Evolutionary conservation across 192 early-diverging fungal species (phyloP), one percentile per base, ranked within the genome.

Genomic region (Umbelopsis sp.): DNA sequence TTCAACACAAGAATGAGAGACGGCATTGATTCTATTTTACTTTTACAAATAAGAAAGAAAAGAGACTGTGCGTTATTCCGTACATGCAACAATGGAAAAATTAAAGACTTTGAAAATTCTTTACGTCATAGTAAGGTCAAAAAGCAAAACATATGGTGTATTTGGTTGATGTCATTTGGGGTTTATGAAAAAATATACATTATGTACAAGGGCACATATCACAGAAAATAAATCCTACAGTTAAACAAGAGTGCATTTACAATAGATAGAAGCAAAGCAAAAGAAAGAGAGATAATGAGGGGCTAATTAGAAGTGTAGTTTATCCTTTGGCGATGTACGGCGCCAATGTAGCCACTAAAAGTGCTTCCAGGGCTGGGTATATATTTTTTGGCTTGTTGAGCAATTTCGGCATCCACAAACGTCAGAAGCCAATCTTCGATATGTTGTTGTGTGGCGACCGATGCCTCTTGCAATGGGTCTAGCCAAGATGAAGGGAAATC

Each of bases 401-500:
- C 74, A n/a, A 75, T 64, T 45, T 70, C 20, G 2, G 68, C 74
- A 44, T 75, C 74, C 2, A 75, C 52, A 52, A 75, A 75, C 20
- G 74, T 69, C 16, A 75, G 35, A 25, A 75, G 47, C 55, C 71
- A 75, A 27, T 48, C 20, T 21, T 68, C 74, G 41, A 66, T 45
- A 46, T 53, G 70, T 16, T 64, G n/a, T 4, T 68, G 55, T 37
- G 70, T 68, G 21, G 50, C 47, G 8, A 53, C 46, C 22, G 71
- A 70, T 11, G 69, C 46, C 13, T 30, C 13, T 49, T 69, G 55
- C 23, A 75, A 44, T 2, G 68, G 48, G 4, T 51, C 41, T 4
- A 30, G 33, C 21, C 25, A 23, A 49, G 55, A 75, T 22, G 45
- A n/a, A 44, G 61, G 65, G 9, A 75, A 30, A 64, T 84, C 82